Evolutionary conservation across 495 filamentous ascomycete species (phyloP).

Genomic region (Cryomyces minteri): DNA sequence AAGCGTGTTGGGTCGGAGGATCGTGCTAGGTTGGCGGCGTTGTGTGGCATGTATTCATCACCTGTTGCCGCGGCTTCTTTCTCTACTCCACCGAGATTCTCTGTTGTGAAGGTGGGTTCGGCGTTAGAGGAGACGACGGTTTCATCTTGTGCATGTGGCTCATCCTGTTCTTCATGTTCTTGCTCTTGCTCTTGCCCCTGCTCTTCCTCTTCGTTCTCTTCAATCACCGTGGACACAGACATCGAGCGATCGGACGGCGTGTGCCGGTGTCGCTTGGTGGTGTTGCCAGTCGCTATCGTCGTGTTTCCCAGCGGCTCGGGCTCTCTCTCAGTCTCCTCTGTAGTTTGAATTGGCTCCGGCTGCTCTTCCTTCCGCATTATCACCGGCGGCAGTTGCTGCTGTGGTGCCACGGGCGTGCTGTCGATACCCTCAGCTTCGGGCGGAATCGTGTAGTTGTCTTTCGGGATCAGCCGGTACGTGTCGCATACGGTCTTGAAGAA

Average conservation of each 20-base stretch:
- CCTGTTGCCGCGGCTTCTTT: too few species aligned
- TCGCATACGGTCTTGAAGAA: conserved; percentile 97
- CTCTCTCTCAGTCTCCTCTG: neutral
- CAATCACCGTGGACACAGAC: conserved; percentile 4
- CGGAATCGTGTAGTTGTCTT: conserved; percentile 90
- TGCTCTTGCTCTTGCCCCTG: neutral
- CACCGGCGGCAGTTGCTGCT: neutral
- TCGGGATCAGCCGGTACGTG: conserved; percentile 66
- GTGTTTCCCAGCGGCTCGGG: conserved; percentile 1
- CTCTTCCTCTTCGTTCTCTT: conserved; percentile 8
- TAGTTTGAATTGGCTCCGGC: neutral
- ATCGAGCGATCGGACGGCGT: conserved; percentile 3
- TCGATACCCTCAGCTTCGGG: conserved; percentile 72
- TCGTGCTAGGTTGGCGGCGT: too few species aligned
- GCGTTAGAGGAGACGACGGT: neutral
- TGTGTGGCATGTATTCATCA: too few species aligned
- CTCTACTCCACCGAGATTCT: too few species aligned
- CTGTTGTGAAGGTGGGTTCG: too few species aligned
- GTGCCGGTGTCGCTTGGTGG: conserved; percentile 13
- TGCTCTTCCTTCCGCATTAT: conserved; percentile 1
- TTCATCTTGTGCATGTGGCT: neutral
- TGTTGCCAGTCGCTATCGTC: conserved; percentile 1
- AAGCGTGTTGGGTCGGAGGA: too few species aligned
- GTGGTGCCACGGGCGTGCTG: neutral
- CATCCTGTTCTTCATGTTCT: neutral